These are phyloP conservation scores for Colletotrichum chrysophilum DNA, from an alignment of 2,329 filamentous ascomycete genomes.

Conservation along the genomic window DNA sequence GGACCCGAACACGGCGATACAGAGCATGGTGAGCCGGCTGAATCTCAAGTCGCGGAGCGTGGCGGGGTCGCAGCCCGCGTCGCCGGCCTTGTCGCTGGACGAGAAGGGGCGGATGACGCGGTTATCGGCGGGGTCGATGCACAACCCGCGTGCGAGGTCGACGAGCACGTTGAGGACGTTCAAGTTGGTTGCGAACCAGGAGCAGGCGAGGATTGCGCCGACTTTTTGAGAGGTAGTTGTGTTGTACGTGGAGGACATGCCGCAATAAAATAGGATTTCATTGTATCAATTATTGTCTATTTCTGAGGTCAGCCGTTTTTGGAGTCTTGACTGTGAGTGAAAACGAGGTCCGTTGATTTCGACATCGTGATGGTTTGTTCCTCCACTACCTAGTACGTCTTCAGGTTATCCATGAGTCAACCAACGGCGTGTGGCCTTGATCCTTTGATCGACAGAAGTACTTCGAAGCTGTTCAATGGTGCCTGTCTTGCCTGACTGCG, in stretches of 20 bases:
- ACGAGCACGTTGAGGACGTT: slow-evolving; percentile 27
- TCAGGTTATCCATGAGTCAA: neutral
- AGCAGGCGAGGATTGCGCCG: slow-evolving; percentile 1
- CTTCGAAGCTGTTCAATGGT: neutral
- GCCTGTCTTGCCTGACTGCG: neutral
- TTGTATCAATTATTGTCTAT: neutral
- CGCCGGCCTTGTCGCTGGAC: slow-evolving; percentile 24
- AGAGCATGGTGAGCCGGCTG: slow-evolving; percentile 36
- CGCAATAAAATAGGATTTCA: neutral
- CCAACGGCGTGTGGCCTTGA: neutral
- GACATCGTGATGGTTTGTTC: rapidly evolving
- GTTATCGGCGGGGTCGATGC: neutral
- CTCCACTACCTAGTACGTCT: neutral
- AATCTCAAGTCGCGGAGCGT: slow-evolving; percentile 33
- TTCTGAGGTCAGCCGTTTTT: neutral
- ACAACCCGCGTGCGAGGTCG: slow-evolving; percentile 14
- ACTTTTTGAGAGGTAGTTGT: neutral
- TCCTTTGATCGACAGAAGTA: neutral
- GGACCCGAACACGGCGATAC: slow-evolving; percentile 31
- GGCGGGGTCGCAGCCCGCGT: slow-evolving; percentile 21
- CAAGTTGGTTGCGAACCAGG: slow-evolving; percentile 21
- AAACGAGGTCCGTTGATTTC: neutral
- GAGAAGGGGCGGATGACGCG: neutral
- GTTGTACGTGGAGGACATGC: rapidly evolving
- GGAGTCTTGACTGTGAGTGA: neutral